phyloP scores from a whole-genome alignment of 495 filamentous ascomycete genomes.

The Penicillium paradoxum region DNA sequence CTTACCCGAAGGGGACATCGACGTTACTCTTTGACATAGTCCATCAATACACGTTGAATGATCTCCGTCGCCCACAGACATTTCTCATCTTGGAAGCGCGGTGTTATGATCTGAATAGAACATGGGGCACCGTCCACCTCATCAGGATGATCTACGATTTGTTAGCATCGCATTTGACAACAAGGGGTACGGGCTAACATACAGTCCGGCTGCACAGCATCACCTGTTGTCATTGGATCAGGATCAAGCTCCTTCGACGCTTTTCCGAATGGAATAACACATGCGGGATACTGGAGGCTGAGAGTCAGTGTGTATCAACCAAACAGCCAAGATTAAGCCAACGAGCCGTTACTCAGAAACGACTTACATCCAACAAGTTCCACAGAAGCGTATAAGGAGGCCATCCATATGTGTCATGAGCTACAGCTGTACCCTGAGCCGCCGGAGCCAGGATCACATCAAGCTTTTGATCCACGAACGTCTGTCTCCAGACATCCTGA shows the following conservation, averaged over 20 bases:
- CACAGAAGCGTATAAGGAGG: constrained; percentile 44
- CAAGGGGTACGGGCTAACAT: constrained; percentile 3
- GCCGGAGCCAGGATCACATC: constrained; percentile 45
- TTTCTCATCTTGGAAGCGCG: constrained; percentile 40
- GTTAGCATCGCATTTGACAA: background rate
- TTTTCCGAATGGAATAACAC: constrained; percentile 30
- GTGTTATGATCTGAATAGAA: constrained; percentile 35
- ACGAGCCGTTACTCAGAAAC: background rate
- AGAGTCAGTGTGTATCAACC: too few species aligned
- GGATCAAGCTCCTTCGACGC: constrained; percentile 35
- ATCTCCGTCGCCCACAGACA: constrained; percentile 34
- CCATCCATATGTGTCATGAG: constrained; percentile 45
- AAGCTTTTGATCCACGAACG: constrained; percentile 28
- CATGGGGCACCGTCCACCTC: constrained; percentile 36
- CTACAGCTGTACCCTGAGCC: constrained; percentile 43
- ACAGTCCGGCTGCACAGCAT: constrained; percentile 35
- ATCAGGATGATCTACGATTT: constrained; percentile 27
- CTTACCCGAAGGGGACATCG: too few species aligned
- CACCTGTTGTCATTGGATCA: constrained; percentile 17
- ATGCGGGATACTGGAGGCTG: constrained; percentile 28
- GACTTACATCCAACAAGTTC: constrained; percentile 50
- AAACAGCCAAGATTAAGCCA: too few species aligned
- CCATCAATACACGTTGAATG: constrained; percentile 22
- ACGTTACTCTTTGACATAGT: too few species aligned
- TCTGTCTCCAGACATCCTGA: constrained; percentile 18